These are phyloP conservation scores for Cryphonectria japonica DNA, from an alignment of 2,329 filamentous ascomycete genomes.

Conservation along the genomic window DNA sequence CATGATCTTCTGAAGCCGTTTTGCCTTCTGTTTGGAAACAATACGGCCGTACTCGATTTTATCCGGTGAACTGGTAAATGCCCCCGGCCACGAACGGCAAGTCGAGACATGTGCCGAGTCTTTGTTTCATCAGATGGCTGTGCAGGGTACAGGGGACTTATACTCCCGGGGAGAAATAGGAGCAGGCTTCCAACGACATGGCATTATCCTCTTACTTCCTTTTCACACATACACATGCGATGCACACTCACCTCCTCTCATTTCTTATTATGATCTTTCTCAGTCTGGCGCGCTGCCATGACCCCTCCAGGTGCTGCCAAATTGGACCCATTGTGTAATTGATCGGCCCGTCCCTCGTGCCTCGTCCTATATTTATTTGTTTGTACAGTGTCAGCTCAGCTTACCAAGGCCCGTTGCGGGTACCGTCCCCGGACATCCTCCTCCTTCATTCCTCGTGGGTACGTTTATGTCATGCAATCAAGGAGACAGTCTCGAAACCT, in stretches of 20 bases:
- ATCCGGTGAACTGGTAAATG: not conserved
- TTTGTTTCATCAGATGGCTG: conserved; percentile 9
- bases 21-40: not conserved
- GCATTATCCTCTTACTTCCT: not conserved
- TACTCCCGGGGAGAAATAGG: not conserved
- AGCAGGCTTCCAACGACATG: not conserved
- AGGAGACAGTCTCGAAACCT: not conserved
- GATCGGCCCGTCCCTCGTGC: not conserved
- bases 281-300: not conserved
- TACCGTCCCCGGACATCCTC: not conserved
- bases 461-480: not conserved
- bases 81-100: not conserved
- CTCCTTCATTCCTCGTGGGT: not conserved
- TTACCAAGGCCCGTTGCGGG: not conserved
- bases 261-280: not conserved
- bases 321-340: not conserved
- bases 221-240: not conserved
- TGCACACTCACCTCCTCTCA: not conserved
- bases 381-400: conserved; percentile 6
- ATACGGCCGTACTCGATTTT: not conserved
- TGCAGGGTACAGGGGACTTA: conserved; percentile 6
- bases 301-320: not conserved
- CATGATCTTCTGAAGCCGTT: conserved; percentile 18
- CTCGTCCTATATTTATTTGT: not conserved
- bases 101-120: not conserved